Evolutionary conservation across 31 red algal genomes (phyloP), one percentile per base, ranked within the genome.

Genomic region (Asparagopsis taxiformis): DNA sequence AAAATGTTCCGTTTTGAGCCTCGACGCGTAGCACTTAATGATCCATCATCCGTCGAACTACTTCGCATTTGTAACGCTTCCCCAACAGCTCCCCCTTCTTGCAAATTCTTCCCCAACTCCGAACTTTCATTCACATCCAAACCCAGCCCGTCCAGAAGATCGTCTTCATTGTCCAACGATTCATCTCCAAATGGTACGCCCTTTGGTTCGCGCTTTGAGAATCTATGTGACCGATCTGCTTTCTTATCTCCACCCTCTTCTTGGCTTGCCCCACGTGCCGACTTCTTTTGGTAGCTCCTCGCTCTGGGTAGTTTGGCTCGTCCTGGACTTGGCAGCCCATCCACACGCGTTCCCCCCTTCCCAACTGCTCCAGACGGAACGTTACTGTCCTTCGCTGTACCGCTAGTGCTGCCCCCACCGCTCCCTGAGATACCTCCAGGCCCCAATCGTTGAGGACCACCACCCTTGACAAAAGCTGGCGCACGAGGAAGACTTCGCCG

Each of bases 401-500:
- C 59, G 1, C 31, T 59, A 23, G 32, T 7, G 30, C 61, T 62
- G 29, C 3, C 54, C 46, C 56, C 33, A 51, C 41, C 31, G 31
- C 38, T 30, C 53, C 38, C 57, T 3, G 56, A 41, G 34, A 83
- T 56, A 26, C 54, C 54, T 34, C 65, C 79, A 38, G 67, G 51
- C 43, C 53, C 28, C 43, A 55, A 49, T 64, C 79, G 54, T 57
- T 83, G 79, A 30, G 62, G 61, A 30, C 69, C 62, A 58, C 70
- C 81, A 3, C 81, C 81, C 58, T 85, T 85, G 31, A 85, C 69
- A 66, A 85, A 85, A 1, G 81, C 81, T 26, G 81, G 81, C n/a
- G 81, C 81, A 20, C 81, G 56, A 10, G 81, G 81, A 32, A 85
- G 52, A 39, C 81, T 54, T 35, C 81, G 68, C 17, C 69, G 68